phyloP scores from a whole-genome alignment of 1,284 basidiomycete genomes.

The Uromyces viciae-fabae region DNA sequence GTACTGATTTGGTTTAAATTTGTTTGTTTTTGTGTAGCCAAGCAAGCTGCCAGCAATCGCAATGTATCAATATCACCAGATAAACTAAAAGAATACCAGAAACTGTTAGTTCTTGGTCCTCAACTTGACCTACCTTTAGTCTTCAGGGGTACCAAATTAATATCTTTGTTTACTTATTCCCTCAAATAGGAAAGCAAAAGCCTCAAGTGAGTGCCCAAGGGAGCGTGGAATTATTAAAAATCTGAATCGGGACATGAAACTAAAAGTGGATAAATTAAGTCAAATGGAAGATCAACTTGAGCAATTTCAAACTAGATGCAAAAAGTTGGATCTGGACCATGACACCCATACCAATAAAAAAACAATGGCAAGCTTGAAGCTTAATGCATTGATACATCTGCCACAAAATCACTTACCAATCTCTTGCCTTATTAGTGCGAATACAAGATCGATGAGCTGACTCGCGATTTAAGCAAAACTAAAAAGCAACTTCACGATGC shows the following conservation, averaged over 20 bases:
- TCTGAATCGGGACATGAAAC: constrained; percentile 60
- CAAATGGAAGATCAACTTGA: constrained; percentile 39
- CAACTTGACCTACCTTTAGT: no score
- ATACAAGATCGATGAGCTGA: constrained; percentile 55
- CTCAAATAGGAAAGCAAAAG: constrained; percentile 63
- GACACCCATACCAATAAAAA: constrained; percentile 33
- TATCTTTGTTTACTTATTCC: background rate
- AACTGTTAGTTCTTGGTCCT: constrained; percentile 63
- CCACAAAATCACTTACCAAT: background rate
- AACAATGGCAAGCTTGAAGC: constrained; percentile 14
- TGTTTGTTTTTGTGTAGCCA: constrained; percentile 66
- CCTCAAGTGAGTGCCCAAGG: constrained; percentile 72
- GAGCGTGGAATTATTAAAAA: constrained; percentile 83
- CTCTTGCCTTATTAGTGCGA: background rate
- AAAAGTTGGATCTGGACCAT: constrained; percentile 36
- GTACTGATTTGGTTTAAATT: background rate
- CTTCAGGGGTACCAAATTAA: background rate
- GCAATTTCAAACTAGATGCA: constrained; percentile 23
- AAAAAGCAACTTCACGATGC: constrained; percentile 71
- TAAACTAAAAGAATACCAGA: constrained; percentile 80
- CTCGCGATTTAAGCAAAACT: constrained; percentile 62
- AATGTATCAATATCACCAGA: constrained; percentile 74
- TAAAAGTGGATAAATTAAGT: constrained; percentile 6
- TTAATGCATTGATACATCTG: background rate
- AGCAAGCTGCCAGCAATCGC: constrained; percentile 64